Percentiles rank a stretch among this genome's conserved stretches.
phyloP scores from a whole-genome alignment of 257 asterid species.

The Przewalskia tangutica region DNA sequence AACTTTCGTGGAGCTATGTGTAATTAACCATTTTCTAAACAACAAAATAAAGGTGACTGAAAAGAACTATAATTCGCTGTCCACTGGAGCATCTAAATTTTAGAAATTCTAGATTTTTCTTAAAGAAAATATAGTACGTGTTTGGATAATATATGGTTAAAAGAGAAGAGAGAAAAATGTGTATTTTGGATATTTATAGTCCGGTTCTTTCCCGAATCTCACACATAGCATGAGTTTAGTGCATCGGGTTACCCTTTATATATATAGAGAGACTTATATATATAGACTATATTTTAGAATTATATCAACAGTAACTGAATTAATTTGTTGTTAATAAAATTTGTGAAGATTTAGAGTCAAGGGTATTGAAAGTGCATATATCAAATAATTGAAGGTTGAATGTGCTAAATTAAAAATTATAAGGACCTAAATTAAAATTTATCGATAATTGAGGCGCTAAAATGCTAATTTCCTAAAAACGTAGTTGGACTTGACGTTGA shows the following conservation, averaged over 20 bases:
- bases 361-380: background rate
- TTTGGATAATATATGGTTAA: too few relatives aligned
- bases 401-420: background rate
- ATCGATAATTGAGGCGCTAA: background rate
- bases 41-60: background rate
- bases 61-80: background rate
- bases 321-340: background rate
- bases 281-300: too few relatives aligned
- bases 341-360: background rate
- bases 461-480: background rate
- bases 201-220: too few relatives aligned
- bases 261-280: too few relatives aligned
- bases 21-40: background rate
- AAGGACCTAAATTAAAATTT: background rate
- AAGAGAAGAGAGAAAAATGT: too few relatives aligned
- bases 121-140: too few relatives aligned
- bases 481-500: background rate
- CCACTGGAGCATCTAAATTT: too few relatives aligned
- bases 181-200: too few relatives aligned
- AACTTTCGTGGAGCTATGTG: background rate
- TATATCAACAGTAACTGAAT: background rate
- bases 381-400: background rate
- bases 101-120: background rate
- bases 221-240: too few relatives aligned
- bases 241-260: too few relatives aligned